phyloP scores from a whole-genome alignment of 371 early-diverging fungal species.

The Apophysomyces ossiformis region DNA sequence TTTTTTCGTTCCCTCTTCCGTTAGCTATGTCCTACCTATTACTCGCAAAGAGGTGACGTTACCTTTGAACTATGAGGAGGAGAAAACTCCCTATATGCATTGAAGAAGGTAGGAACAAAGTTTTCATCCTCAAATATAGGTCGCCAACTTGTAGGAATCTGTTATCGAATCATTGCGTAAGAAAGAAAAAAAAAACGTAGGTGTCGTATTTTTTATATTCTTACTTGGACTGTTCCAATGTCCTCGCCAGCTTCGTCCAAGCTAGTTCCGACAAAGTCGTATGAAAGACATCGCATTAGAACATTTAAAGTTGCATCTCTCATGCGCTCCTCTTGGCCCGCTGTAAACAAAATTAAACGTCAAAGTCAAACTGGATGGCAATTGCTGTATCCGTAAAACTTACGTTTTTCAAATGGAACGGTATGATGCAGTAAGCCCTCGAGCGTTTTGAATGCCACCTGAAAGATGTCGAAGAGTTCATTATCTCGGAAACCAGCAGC shows the following conservation, averaged over 20 bases:
- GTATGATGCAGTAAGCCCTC: conserved; percentile 47
- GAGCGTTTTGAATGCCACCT: conserved; percentile 67
- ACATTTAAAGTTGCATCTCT: conserved; percentile 66
- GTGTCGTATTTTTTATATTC: conserved; percentile 23
- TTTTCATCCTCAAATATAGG: conserved; percentile 67
- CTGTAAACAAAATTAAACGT: conserved; percentile 20
- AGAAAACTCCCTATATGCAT: conserved; percentile 65
- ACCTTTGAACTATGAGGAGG: conserved; percentile 57
- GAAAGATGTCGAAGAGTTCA: conserved; percentile 76
- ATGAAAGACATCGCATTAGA: conserved; percentile 73
- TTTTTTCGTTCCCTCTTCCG: too few relatives aligned
- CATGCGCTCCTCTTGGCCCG: conserved; percentile 55
- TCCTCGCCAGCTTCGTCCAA: conserved; percentile 89
- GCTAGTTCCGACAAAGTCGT: conserved; percentile 88
- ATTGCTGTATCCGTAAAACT: neutral
- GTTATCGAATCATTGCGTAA: neutral
- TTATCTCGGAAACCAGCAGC: conserved; percentile 85
- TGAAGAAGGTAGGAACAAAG: conserved; percentile 76
- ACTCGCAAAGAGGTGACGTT: neutral
- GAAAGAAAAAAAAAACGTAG: neutral
- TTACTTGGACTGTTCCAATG: conserved; percentile 75
- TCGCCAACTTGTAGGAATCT: conserved; percentile 85
- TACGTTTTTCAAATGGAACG: conserved; percentile 51
- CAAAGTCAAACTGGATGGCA: neutral
- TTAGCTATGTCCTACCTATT: too few relatives aligned